These are phyloP conservation scores for Penicillium argentinense DNA, from an alignment of 495 filamentous ascomycete genomes.

Conservation along the genomic window DNA sequence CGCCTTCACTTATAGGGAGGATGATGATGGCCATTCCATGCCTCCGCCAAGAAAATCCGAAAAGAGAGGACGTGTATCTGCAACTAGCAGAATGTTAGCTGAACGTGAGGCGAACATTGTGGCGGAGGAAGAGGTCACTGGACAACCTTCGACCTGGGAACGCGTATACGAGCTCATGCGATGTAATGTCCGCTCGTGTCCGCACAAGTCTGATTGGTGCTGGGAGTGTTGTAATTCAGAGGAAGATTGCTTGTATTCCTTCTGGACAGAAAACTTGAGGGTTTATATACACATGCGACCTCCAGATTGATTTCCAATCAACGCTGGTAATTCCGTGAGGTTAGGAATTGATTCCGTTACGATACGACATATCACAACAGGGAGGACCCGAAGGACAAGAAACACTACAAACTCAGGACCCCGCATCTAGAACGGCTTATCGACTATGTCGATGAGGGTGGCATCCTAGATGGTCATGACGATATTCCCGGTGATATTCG, in stretches of 20 bases:
- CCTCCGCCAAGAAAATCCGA: neutral
- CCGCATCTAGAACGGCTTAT: slow-evolving; percentile 16
- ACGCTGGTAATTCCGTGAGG: too few species aligned
- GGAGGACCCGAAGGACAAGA: slow-evolving; percentile 16
- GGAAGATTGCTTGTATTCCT: too few species aligned
- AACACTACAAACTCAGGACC: slow-evolving; percentile 17
- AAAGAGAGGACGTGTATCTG: slow-evolving; percentile 9
- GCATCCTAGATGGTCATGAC: slow-evolving; percentile 7
- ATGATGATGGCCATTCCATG: neutral
- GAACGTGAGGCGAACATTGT: slow-evolving; percentile 7
- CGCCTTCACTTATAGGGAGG: slow-evolving; percentile 11
- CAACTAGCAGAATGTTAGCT: slow-evolving; percentile 12
- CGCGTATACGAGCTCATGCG: slow-evolving; percentile 4
- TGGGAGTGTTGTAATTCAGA: too few species aligned
- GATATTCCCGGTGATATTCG: slow-evolving; percentile 9
- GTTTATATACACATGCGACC: too few species aligned
- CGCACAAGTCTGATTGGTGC: slow-evolving; percentile 19
- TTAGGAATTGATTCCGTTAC: too few species aligned
- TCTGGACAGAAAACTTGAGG: too few species aligned
- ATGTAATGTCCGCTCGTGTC: slow-evolving; percentile 4
- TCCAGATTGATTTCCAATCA: too few species aligned
- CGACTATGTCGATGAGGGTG: slow-evolving; percentile 11
- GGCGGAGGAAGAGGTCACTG: slow-evolving; percentile 4
- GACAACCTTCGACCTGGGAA: slow-evolving; percentile 3
- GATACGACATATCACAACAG: too few species aligned